Base-by-base conservation (phyloP, 1,284 basidiomycete genomes). In the Naganishia cerealis region DNA sequence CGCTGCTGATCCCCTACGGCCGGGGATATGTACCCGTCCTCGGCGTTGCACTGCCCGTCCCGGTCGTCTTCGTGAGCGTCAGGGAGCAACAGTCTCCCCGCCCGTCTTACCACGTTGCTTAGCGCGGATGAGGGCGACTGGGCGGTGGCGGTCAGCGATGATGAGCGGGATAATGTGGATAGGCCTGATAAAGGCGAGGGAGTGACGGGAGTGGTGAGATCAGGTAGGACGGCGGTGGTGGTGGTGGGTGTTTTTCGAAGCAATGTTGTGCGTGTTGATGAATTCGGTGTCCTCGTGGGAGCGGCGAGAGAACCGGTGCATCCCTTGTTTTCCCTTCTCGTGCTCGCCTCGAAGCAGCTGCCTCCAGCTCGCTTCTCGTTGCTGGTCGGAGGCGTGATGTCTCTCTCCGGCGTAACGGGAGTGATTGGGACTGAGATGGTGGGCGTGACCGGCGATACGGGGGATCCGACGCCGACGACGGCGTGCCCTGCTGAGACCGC, bases 41-140 rank as follows among this genome's bases (percentile, higher is more conserved):
- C 18, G 21, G 16, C 15, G 3, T 8, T 9, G 36, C 21, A 0
- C 15, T 42, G 9, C 10, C 3, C 8, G 4, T 53, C 38, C 15
- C 0, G 15, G 10, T 21, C 26, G 21, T 43, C 24, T 16, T 52
- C 48, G 6, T 38, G 15, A 9, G 39, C 59, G 12, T 36, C 33
- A 1, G 43, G 42, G 15, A 48, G 15, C 21, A 63, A 40, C 38
- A 63, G 26, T 3, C 39, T 15, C 10, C 50, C 50, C 15, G 61
- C 61, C n/a, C 42, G 53, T 0, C 61, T 50, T 15, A 21, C 54
- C 8, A 63, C 29, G 36, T 63, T 53, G 10, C 36, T 24, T 2
- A 63, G 38, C 21, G 61, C 61, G 15, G 36, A 24, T 12, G 39
- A 63, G 29, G 61, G 50, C 29, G 61, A 63, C 26, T 54, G 61